Conservation (phyloP, 768 basidiomycete species). For the Hortiboletus campestris region DNA sequence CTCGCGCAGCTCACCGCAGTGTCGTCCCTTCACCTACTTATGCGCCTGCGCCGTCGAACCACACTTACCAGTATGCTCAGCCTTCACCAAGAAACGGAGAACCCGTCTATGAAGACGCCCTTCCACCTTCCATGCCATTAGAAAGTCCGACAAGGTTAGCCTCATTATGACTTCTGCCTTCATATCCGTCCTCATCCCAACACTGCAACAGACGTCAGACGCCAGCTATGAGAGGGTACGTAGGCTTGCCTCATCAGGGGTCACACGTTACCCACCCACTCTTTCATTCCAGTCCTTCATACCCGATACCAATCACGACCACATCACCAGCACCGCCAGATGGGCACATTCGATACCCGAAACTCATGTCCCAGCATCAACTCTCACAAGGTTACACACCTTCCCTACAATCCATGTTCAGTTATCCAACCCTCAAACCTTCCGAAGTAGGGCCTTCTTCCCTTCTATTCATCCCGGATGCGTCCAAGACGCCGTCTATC, state of each 20-base stretch:
- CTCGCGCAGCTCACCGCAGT: conserved; percentile 42
- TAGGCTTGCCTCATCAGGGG: conserved; percentile 7
- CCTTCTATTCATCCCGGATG: conserved; percentile 43
- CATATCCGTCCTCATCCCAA: conserved; percentile 35
- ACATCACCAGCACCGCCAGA: conserved; percentile 59
- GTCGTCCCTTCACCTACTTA: conserved; percentile 28
- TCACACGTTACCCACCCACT: conserved; percentile 9
- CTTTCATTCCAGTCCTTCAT: conserved; percentile 32
- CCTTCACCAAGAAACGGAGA: conserved; percentile 31
- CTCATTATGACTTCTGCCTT: conserved; percentile 36
- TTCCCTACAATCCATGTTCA: conserved; percentile 75
- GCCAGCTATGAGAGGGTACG: conserved; percentile 38
- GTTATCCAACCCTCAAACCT: conserved; percentile 33
- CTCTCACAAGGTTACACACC: conserved; percentile 75
- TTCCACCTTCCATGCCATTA: conserved; percentile 52
- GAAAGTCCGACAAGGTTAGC: conserved; percentile 61
- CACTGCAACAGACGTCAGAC: conserved; percentile 23
- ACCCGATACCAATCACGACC: conserved; percentile 64
- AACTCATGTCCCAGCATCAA: conserved; percentile 79
- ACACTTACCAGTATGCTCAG: conserved; percentile 35
- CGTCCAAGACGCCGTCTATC: conserved; percentile 22
- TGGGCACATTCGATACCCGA: conserved; percentile 55
- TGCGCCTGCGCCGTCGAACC: conserved; percentile 29
- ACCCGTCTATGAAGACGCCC: conserved; percentile 28
- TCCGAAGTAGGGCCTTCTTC: conserved; percentile 39